Evolutionary conservation across 768 basidiomycete genomes (phyloP).

Genomic region (Russula emetica): DNA sequence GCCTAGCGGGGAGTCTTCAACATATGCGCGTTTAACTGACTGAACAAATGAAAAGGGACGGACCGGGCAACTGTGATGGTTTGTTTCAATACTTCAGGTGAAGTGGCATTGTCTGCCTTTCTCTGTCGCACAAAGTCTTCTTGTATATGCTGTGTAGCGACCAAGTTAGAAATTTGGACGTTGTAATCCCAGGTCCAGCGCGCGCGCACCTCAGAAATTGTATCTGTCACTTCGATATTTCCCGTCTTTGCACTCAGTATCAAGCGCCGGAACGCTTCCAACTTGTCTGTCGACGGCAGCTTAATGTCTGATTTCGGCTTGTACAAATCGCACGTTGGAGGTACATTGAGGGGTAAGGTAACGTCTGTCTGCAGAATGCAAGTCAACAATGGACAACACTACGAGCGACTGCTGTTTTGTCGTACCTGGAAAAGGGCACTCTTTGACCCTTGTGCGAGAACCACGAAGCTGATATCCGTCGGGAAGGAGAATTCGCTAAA

Average conservation of each 20-base stretch:
- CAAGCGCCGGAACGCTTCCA: constrained; percentile 55
- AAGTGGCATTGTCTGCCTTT: constrained; percentile 38
- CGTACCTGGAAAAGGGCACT: constrained; percentile 70
- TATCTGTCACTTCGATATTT: constrained; percentile 49
- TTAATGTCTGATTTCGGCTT: constrained; percentile 42
- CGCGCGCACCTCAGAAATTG: constrained; percentile 52
- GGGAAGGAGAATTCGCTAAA: constrained; percentile 68
- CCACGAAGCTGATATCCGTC: constrained; percentile 65
- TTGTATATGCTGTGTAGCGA: constrained; percentile 56
- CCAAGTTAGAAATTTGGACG: background rate
- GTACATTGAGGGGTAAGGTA: constrained; percentile 44
- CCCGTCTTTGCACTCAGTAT: constrained; percentile 59
- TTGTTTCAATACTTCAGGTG: constrained; percentile 60
- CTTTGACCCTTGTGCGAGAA: constrained; percentile 59
- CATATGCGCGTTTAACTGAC: background rate
- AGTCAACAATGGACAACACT: background rate
- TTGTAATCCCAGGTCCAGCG: background rate
- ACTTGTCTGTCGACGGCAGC: constrained; percentile 44
- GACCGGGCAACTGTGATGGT: constrained; percentile 70
- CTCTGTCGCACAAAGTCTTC: constrained; percentile 60
- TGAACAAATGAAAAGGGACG: constrained; percentile 27
- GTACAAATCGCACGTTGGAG: constrained; percentile 43
- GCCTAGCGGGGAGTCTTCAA: constrained; percentile 38
- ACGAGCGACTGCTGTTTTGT: background rate
- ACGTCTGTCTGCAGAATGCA: constrained; percentile 49